These are phyloP conservation scores for Fusarium oxysporum DNA, from an alignment of 2,329 filamentous ascomycete genomes.

Conservation along the genomic window DNA sequence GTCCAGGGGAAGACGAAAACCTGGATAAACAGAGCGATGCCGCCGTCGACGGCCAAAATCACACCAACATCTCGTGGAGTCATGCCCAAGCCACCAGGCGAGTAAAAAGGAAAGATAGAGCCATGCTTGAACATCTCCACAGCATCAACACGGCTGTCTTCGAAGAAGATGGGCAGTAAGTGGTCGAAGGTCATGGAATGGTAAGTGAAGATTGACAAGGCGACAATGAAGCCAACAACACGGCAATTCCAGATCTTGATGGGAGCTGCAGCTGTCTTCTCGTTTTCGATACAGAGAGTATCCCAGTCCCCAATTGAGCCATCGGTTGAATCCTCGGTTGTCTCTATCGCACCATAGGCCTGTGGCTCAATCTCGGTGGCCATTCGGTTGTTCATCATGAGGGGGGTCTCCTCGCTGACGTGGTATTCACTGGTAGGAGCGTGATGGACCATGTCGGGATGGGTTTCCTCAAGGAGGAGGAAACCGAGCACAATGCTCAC, in stretches of 20 bases:
- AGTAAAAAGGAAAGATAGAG: constrained; percentile 62
- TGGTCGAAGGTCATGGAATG: constrained; percentile 97
- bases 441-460: constrained; percentile 77
- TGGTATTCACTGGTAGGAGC: constrained; percentile 61
- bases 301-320: constrained; percentile 60
- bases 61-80: constrained; percentile 72
- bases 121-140: constrained; percentile 50
- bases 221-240: constrained; percentile 81
- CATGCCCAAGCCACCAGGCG: constrained; percentile 71
- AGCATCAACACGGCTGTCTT: constrained; percentile 72
- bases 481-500: constrained; percentile 85
- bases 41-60: constrained; percentile 69
- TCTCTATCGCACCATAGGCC: constrained; percentile 79
- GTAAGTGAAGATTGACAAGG: constrained; percentile 90
- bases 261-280: constrained; percentile 48
- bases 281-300: constrained; percentile 48
- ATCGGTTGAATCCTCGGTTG: constrained; percentile 50
- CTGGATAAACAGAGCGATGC: constrained; percentile 70
- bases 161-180: constrained; percentile 90
- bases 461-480: constrained; percentile 86
- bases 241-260: constrained; percentile 65
- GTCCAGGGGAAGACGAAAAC: constrained; percentile 70
- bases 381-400: constrained; percentile 79
- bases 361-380: constrained; percentile 78
- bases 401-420: constrained; percentile 75